These are phyloP conservation scores for Monascus ruber DNA, from an alignment of 2,329 filamentous ascomycete genomes.

Conservation along the genomic window DNA sequence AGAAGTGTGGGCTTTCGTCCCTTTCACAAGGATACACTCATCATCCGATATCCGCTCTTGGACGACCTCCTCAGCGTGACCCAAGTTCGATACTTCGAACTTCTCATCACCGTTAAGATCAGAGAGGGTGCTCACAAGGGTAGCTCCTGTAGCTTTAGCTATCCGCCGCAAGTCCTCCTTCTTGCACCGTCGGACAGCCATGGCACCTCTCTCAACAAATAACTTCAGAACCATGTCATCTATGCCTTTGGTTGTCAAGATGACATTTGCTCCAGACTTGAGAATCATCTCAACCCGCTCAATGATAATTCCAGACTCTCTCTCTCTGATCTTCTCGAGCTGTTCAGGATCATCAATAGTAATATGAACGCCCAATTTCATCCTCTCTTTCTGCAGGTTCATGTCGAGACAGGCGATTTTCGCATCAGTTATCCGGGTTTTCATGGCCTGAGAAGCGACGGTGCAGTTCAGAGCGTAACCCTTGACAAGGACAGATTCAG, in stretches of 20 bases:
- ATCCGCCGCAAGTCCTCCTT: constrained; percentile 96
- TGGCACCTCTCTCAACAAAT: constrained; percentile 87
- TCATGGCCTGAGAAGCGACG: constrained; percentile 96
- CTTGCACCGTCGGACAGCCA: constrained; percentile 93
- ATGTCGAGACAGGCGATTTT: constrained; percentile 97
- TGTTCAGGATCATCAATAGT: constrained; percentile 96
- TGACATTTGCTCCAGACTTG: constrained; percentile 90
- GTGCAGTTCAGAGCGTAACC: constrained; percentile 98
- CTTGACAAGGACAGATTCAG: constrained; percentile 83
- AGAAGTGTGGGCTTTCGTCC: constrained; percentile 85
- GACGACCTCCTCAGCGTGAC: constrained; percentile 87
- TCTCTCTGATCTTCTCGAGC: constrained; percentile 88
- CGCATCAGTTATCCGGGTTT: constrained; percentile 77
- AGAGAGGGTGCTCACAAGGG: constrained; percentile 81
- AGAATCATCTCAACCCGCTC: constrained; percentile 95
- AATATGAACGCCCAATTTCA: constrained; percentile 98
- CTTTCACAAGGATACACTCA: constrained; percentile 94
- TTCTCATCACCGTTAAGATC: constrained; percentile 96
- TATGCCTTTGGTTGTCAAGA: constrained; percentile 96
- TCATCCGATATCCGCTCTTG: constrained; percentile 98
- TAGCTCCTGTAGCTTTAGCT: constrained; percentile 89
- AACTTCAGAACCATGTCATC: constrained; percentile 91
- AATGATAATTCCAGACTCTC: constrained; percentile 84
- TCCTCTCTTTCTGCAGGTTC: constrained; percentile 96
- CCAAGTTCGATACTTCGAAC: constrained; percentile 82